Evolutionary conservation across 2,329 filamentous ascomycete species (phyloP), one percentile per base, ranked within the genome.

Genomic region (Trichoderma sp.): DNA sequence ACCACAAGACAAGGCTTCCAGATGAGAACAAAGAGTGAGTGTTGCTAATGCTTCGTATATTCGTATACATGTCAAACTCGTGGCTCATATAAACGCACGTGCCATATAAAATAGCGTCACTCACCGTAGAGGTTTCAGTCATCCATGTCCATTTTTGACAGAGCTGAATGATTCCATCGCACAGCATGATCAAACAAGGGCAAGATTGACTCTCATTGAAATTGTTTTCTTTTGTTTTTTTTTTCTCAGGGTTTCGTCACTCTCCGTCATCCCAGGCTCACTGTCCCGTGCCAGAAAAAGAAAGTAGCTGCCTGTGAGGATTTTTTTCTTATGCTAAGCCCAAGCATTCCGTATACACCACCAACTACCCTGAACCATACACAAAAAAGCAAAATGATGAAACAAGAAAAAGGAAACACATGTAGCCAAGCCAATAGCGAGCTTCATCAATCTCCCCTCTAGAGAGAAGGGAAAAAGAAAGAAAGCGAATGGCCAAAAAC

Each of bases 321-420:
- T 45, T 21, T 64, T 27, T 56, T 29, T 62, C 35, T 33, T 24
- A 62, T 65, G 29, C 38, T 35, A 16, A 38, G 38, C 60, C 41
- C 27, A 71, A 21, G 35, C 29, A 50, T 5, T 18, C 69, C 60
- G 31, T 60, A 53, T 27, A 64, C 69, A 64, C 41, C 60, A 29
- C 14, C 6, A 35, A 69, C 66, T 69, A 71, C 67, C 67, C 31
- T 60, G 53, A 71, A 71, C 69, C 60, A 21, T 72, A 56, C n/a
- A 72, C 59, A 64, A 64, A 63, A 50, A 18, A 64, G n/a, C 7
- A 65, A 38, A n/a, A 65, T n/a, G n/a, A n/a, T n/a, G n/a, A n/a
- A 31, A 31, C 33, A n/a, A 35, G 21, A 1, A 14, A 68, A n/a
- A 53, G 6, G 27, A n/a, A 27, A 69, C 18, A 33, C 8, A 62